Evolutionary conservation across 2,329 filamentous ascomycete species (phyloP).

Genomic region (Monilinia polystroma): DNA sequence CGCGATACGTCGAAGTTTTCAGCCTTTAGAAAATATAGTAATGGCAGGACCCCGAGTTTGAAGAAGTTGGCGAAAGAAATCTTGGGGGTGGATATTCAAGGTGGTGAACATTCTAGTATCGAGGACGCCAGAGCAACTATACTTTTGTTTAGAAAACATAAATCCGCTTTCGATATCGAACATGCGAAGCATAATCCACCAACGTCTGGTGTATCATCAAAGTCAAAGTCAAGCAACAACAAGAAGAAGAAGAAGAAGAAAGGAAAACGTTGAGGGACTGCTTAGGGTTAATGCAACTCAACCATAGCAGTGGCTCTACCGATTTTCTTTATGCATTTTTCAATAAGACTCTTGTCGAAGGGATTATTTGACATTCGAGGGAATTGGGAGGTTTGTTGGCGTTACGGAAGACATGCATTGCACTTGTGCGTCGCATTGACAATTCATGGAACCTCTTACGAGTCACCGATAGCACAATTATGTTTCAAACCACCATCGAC

Average conservation of each 20-base stretch:
- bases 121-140: slow-evolving; percentile 87
- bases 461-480: background rate
- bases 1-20: slow-evolving; percentile 80
- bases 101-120: slow-evolving; percentile 63
- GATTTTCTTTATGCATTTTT: too few relatives aligned
- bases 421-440: background rate
- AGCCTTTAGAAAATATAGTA: slow-evolving; percentile 67
- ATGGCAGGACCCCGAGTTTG: slow-evolving; percentile 68
- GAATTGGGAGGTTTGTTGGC: slow-evolving; percentile 5
- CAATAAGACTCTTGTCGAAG: background rate
- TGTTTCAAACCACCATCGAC: background rate
- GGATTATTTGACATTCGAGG: background rate
- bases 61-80: slow-evolving; percentile 57
- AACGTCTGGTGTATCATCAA: slow-evolving; percentile 35
- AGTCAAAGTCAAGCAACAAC: slow-evolving; percentile 25
- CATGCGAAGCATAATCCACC: slow-evolving; percentile 64
- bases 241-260: slow-evolving; percentile 45
- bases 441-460: background rate
- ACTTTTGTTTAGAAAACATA: slow-evolving; percentile 80
- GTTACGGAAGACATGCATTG: background rate
- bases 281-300: background rate
- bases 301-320: background rate
- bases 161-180: slow-evolving; percentile 81
- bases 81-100: slow-evolving; percentile 61
- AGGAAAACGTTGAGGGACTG: slow-evolving; percentile 29